phyloP scores from a whole-genome alignment of 805 yeast genomes.

The Starmera dryadoides region DNA sequence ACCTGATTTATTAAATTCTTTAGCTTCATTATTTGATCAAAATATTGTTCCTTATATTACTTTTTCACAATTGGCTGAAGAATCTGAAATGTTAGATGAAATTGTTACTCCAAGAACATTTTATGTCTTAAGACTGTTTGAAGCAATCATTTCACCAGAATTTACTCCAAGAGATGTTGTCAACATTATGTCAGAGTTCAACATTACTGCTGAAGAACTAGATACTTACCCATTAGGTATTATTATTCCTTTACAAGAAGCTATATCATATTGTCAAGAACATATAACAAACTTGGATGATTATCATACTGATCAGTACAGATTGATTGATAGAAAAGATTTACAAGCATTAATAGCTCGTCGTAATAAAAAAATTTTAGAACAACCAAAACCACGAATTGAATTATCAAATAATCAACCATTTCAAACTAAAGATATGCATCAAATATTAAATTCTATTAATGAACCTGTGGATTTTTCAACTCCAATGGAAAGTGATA shows the following conservation, averaged over 20 bases:
- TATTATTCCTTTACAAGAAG: slow-evolving; percentile 56
- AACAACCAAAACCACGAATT: not conserved
- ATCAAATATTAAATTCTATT: slow-evolving; percentile 31
- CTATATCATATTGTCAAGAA: slow-evolving; percentile 47
- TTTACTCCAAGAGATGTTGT: slow-evolving; percentile 48
- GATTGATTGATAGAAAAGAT: slow-evolving; percentile 65
- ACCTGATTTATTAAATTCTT: slow-evolving; percentile 51
- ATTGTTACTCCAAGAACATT: slow-evolving; percentile 61
- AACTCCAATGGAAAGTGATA: slow-evolving; percentile 63
- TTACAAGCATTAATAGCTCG: slow-evolving; percentile 24
- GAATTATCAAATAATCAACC: slow-evolving; percentile 1
- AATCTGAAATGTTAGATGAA: slow-evolving; percentile 50
- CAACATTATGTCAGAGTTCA: slow-evolving; percentile 52
- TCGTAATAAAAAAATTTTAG: not conserved
- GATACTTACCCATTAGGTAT: slow-evolving; percentile 74
- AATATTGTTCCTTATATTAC: slow-evolving; percentile 48
- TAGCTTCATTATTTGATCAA: slow-evolving; percentile 41
- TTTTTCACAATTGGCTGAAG: slow-evolving; percentile 63
- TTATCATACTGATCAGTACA: slow-evolving; percentile 31
- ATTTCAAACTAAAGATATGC: slow-evolving; percentile 30
- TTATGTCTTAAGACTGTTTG: slow-evolving; percentile 53
- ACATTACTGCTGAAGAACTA: slow-evolving; percentile 41
- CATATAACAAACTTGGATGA: slow-evolving; percentile 41
- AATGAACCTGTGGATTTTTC: slow-evolving; percentile 38
- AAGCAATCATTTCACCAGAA: slow-evolving; percentile 47